Percentiles rank a stretch among this genome's conserved stretches.
Conservation (phyloP, 495 filamentous ascomycete species). For the Penicillium desertorum region DNA sequence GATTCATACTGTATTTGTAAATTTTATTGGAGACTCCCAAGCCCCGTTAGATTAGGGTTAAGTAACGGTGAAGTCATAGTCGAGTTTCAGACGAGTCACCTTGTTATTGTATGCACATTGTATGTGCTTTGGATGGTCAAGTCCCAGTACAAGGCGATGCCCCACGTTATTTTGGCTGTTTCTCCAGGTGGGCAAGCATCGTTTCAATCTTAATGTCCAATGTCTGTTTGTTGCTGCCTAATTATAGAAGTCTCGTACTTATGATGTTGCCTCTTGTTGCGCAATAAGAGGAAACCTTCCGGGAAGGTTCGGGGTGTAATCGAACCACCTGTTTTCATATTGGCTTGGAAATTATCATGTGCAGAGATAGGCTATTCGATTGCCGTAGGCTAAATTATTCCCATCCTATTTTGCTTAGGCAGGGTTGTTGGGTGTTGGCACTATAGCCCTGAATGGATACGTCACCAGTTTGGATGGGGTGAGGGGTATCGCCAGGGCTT, state of each 20-base stretch:
- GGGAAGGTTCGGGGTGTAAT: not conserved
- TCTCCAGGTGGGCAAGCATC: not conserved
- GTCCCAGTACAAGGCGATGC: not conserved
- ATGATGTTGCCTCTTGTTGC: not conserved
- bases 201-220: not conserved
- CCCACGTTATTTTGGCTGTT: not conserved
- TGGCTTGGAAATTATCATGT: not conserved
- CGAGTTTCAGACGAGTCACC: not conserved
- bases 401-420: too few relatives aligned
- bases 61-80: slow-evolving; percentile 4
- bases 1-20: not conserved
- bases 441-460: too few relatives aligned
- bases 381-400: not conserved
- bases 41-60: not conserved
- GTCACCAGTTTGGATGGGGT: too few relatives aligned
- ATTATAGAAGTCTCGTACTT: not conserved
- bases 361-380: not conserved
- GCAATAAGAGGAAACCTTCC: not conserved
- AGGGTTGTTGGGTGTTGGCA: too few relatives aligned
- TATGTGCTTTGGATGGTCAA: not conserved
- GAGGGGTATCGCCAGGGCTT: not conserved
- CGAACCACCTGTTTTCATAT: not conserved
- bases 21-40: not conserved
- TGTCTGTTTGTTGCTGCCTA: not conserved
- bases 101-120: not conserved